These are phyloP conservation scores for Ichthyophonus hoferi DNA, from an alignment of 208 protist genomes.

Conservation along the genomic window DNA sequence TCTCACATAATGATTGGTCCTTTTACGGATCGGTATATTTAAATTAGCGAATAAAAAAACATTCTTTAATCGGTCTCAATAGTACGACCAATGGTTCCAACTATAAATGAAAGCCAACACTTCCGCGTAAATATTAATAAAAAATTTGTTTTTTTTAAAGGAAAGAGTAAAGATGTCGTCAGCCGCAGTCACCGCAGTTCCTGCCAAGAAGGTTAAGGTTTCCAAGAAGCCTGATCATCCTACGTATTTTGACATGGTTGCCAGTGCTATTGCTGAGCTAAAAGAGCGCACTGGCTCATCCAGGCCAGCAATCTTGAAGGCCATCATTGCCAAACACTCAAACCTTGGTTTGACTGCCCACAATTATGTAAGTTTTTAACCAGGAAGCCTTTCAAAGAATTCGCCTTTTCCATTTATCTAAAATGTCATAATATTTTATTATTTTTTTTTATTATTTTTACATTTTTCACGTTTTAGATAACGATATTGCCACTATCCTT, in stretches of 20 bases:
- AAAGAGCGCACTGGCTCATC: slow-evolving; percentile 31
- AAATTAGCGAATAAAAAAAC: too few relatives aligned
- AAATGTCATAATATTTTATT: too few relatives aligned
- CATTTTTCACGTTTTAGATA: background rate
- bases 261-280: slow-evolving; percentile 4
- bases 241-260: slow-evolving; percentile 18
- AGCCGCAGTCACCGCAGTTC: background rate
- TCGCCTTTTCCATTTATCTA: too few relatives aligned
- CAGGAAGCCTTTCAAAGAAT: too few relatives aligned
- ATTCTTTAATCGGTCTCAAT: too few relatives aligned
- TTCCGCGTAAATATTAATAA: too few relatives aligned
- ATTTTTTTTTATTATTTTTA: too few relatives aligned
- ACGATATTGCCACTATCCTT: too few relatives aligned
- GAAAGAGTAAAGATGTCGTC: background rate
- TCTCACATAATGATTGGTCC: too few relatives aligned
- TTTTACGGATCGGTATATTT: too few relatives aligned
- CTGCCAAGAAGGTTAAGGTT: background rate
- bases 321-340: slow-evolving; percentile 24
- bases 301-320: slow-evolving; percentile 33
- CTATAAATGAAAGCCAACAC: too few relatives aligned
- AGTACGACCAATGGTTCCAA: too few relatives aligned
- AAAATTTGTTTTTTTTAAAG: background rate
- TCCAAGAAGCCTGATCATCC: slow-evolving; percentile 9
- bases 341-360: background rate
- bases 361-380: background rate